These are phyloP conservation scores for Thalassiosira profunda DNA, from an alignment of 108 stramenopile species.

Conservation along the genomic window DNA sequence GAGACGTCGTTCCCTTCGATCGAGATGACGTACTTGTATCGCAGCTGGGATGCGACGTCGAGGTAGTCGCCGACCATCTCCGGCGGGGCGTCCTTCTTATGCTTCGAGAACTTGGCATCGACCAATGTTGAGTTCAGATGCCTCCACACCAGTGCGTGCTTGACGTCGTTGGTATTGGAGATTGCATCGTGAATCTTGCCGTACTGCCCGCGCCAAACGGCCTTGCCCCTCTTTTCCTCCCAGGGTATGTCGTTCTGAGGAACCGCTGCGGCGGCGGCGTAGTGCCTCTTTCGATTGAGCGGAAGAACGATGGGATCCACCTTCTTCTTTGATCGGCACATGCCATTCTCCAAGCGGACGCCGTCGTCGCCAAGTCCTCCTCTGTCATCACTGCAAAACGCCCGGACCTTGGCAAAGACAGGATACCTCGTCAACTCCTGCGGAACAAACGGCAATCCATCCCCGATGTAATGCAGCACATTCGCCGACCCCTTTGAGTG, in stretches of 20 bases:
- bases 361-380: not conserved
- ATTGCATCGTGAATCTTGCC: slow-evolving; percentile 38
- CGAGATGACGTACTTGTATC: slow-evolving; percentile 56
- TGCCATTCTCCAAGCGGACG: not conserved
- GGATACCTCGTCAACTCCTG: slow-evolving; percentile 30
- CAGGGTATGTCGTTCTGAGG: slow-evolving; percentile 70
- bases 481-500: slow-evolving; percentile 39
- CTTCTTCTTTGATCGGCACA: slow-evolving; percentile 7
- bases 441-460: slow-evolving; percentile 34
- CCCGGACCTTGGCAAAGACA: slow-evolving; percentile 46
- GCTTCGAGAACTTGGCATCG: slow-evolving; percentile 65
- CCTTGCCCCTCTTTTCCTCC: slow-evolving; percentile 68
- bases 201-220: slow-evolving; percentile 81
- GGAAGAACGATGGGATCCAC: slow-evolving; percentile 40
- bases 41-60: slow-evolving; percentile 32
- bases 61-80: slow-evolving; percentile 34
- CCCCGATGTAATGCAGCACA: slow-evolving; percentile 41
- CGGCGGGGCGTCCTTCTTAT: slow-evolving; percentile 14
- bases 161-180: slow-evolving; percentile 53
- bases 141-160: slow-evolving; percentile 69
- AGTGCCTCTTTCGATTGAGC: slow-evolving; percentile 45
- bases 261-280: slow-evolving; percentile 35
- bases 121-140: slow-evolving; percentile 62
- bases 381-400: slow-evolving; percentile 14
- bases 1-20: slow-evolving; percentile 57